Evolutionary conservation across 495 filamentous ascomycete genomes (phyloP).

Genomic region (Aspergillus olivimuriae): DNA sequence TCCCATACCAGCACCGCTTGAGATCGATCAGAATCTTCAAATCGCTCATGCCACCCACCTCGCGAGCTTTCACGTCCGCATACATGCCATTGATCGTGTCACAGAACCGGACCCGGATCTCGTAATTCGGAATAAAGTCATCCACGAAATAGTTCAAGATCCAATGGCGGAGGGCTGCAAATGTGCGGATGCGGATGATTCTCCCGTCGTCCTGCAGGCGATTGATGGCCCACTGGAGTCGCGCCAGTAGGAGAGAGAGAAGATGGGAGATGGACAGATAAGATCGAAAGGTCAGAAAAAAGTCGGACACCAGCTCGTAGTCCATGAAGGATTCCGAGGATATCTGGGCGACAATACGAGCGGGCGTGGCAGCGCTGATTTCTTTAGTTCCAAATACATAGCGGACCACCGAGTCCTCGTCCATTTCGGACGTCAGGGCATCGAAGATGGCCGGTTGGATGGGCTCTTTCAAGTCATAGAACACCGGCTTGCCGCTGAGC

Average conservation of each 20-base stretch:
- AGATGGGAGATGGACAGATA: conserved; percentile 75
- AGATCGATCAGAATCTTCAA: conserved; percentile 88
- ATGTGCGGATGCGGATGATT: conserved; percentile 89
- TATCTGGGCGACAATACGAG: conserved; percentile 92
- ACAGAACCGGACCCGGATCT: conserved; percentile 76
- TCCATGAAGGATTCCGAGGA: conserved; percentile 94
- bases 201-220: conserved; percentile 77
- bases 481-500: conserved; percentile 29
- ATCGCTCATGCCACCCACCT: conserved; percentile 60
- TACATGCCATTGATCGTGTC: conserved; percentile 73
- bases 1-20: conserved; percentile 95
- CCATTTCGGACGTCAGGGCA: conserved; percentile 59
- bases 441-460: conserved; percentile 68
- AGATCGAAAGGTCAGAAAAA: conserved; percentile 90
- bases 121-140: conserved; percentile 83
- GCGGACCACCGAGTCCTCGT: conserved; percentile 78
- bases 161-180: conserved; percentile 96
- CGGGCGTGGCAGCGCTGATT: conserved; percentile 84
- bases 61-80: conserved; percentile 47
- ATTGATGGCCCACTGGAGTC: conserved; percentile 81
- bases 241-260: conserved; percentile 72
- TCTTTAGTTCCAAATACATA: conserved; percentile 65
- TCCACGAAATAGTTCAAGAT: conserved; percentile 97
- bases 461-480: conserved; percentile 40
- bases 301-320: conserved; percentile 95